A percentile compares a stretch with the other conserved stretches of the same genome.
phyloP scores from a whole-genome alignment of 2,329 filamentous ascomycete species.

The Huntiella abstrusa region DNA sequence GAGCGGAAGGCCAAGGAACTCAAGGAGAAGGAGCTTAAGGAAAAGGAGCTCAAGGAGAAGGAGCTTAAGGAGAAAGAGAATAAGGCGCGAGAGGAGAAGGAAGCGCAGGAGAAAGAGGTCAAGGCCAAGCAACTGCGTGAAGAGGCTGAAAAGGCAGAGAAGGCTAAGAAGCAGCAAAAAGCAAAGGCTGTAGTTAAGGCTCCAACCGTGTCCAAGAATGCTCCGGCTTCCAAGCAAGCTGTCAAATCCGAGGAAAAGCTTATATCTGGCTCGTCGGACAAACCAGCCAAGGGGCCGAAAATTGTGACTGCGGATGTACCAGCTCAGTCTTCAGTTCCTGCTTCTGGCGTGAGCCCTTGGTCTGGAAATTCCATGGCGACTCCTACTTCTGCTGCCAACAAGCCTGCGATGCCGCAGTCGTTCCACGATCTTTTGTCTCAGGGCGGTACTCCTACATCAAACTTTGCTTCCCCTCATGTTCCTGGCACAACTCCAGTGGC shows the following conservation, averaged over 20 bases:
- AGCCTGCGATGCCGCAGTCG: not conserved
- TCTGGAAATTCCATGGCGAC: not conserved
- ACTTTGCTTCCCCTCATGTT: conserved; percentile 60
- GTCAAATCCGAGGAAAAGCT: no score
- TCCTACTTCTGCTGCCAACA: not conserved
- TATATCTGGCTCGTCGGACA: no score
- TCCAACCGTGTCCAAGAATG: no score
- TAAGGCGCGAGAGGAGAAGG: conserved; percentile 51
- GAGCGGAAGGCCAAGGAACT: conserved; percentile 49
- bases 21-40: conserved; percentile 63
- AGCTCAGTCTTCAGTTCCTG: not conserved
- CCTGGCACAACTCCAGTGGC: conserved; percentile 61
- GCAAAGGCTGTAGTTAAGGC: not conserved
- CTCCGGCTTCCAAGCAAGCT: no score
- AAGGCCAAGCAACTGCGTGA: not conserved
- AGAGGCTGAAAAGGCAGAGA: not conserved
- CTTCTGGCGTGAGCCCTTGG: not conserved
- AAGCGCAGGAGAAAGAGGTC: conserved; percentile 44
- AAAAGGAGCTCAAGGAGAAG: conserved; percentile 40
- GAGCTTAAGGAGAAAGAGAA: conserved; percentile 79
- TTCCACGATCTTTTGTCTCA: conserved; percentile 35
- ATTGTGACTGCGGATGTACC: no score
- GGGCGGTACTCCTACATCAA: conserved; percentile 36
- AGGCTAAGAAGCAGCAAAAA: not conserved
- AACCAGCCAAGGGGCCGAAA: no score